Evolutionary conservation across 345 rosid genomes (phyloP).

Genomic region (Crucihimalaya himalaica): DNA sequence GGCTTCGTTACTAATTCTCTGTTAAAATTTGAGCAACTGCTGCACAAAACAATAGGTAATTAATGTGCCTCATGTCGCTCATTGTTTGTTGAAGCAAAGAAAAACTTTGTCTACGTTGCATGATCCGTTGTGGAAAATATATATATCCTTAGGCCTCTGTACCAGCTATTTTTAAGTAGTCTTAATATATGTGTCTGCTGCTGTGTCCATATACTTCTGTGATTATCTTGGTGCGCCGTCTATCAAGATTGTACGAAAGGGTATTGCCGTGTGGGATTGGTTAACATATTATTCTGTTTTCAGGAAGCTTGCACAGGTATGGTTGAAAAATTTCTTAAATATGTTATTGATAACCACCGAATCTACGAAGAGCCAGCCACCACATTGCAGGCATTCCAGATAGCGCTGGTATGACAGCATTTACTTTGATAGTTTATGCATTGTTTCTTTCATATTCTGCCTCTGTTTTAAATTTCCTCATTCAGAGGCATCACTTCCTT

Average conservation of each 20-base stretch:
- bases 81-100: constrained; percentile 13
- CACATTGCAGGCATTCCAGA: constrained; percentile 76
- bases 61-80: constrained; percentile 19
- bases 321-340: constrained; percentile 64
- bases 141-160: background rate
- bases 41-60: constrained; percentile 14
- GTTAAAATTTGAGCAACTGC: constrained; percentile 7
- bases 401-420: constrained; percentile 70
- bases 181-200: constrained; percentile 15
- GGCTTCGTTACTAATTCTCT: background rate
- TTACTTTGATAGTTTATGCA: constrained; percentile 22
- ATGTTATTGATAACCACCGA: constrained; percentile 68
- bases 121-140: constrained; percentile 5
- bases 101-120: constrained; percentile 13
- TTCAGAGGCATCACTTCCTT: background rate
- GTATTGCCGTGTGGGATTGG: constrained; percentile 23
- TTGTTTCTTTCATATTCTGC: constrained; percentile 19
- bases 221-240: constrained; percentile 7
- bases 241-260: constrained; percentile 15
- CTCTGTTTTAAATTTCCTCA: background rate
- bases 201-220: constrained; percentile 17
- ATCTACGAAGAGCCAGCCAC: constrained; percentile 58
- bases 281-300: constrained; percentile 32
- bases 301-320: constrained; percentile 69
- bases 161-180: constrained; percentile 12